Evolutionary conservation across 2,329 filamentous ascomycete species (phyloP).

Genomic region (Raffaelea ambrosiae): DNA sequence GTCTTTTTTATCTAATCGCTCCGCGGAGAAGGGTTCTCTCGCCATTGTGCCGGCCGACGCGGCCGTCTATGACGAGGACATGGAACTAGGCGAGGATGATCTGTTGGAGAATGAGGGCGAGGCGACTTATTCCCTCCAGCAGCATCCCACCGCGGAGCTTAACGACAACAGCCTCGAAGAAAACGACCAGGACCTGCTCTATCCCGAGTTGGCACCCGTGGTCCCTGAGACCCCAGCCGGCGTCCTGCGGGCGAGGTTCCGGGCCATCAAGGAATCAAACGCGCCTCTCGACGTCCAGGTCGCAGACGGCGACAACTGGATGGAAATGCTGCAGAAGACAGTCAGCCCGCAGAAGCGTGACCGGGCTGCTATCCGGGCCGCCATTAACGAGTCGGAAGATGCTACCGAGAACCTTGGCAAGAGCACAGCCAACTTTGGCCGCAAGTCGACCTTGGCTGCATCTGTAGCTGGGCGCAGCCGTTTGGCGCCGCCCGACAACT

Average conservation of each 20-base stretch:
- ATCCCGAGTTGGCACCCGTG: slow-evolving; percentile 20
- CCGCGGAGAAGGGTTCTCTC: slow-evolving; percentile 65
- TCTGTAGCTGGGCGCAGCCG: slow-evolving; percentile 20
- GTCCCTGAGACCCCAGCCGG: slow-evolving; percentile 49
- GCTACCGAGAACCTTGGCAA: slow-evolving; percentile 17
- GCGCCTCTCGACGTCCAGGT: slow-evolving; percentile 53
- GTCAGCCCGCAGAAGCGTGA: slow-evolving; percentile 92
- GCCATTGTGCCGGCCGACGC: slow-evolving; percentile 42
- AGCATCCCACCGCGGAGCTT: slow-evolving; percentile 70
- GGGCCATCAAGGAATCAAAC: slow-evolving; percentile 51
- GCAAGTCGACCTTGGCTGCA: neutral
- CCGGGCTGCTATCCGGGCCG: slow-evolving; percentile 59
- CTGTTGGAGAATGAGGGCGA: slow-evolving; percentile 62
- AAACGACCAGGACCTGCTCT: slow-evolving; percentile 36
- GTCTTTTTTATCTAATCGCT: slow-evolving; percentile 93
- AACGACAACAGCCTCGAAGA: slow-evolving; percentile 21
- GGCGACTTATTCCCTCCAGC: slow-evolving; percentile 68
- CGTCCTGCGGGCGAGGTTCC: slow-evolving; percentile 55
- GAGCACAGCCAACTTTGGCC: slow-evolving; percentile 14
- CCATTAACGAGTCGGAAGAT: slow-evolving; percentile 31
- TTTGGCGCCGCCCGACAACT: slow-evolving; percentile 34
- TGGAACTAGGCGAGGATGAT: slow-evolving; percentile 67
- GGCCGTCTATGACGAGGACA: slow-evolving; percentile 53
- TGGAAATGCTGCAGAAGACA: slow-evolving; percentile 85
- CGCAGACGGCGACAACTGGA: slow-evolving; percentile 75